Conservation (phyloP, 805 yeast genomes). For the Jamesozyma jinghongensis region DNA sequence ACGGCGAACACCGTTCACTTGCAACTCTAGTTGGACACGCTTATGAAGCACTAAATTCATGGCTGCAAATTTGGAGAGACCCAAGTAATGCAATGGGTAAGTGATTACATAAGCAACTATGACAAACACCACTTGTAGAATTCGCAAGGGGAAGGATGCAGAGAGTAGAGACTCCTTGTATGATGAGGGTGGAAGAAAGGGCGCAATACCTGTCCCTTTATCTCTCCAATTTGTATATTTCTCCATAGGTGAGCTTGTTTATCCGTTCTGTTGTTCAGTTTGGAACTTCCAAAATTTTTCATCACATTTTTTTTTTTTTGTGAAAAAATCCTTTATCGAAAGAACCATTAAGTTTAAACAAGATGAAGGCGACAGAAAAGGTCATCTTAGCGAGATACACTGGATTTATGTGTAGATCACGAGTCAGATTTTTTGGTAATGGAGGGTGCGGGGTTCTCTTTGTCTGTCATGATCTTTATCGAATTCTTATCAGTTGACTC, state of each 20-base stretch:
- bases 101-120: background rate
- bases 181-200: conserved; percentile 55
- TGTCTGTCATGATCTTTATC: no score
- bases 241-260: conserved; percentile 40
- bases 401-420: no score
- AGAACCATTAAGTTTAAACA: no score
- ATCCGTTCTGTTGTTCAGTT: background rate
- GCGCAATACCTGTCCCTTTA: conserved; percentile 88
- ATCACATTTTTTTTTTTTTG: background rate
- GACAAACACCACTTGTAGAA: background rate
- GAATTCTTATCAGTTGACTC: no score
- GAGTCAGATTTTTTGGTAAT: no score
- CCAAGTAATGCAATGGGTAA: background rate
- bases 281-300: background rate
- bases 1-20: conserved; percentile 38
- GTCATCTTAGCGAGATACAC: no score
- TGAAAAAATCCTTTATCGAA: no score
- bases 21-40: conserved; percentile 23
- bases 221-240: conserved; percentile 80
- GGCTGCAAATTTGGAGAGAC: background rate
- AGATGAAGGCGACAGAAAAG: no score
- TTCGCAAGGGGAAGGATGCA: background rate
- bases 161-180: conserved; percentile 3
- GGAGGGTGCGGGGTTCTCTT: no score
- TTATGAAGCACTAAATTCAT: background rate